Conservation (phyloP, 2,329 filamentous ascomycete genomes). For the Neopestalotiopsis rosae region DNA sequence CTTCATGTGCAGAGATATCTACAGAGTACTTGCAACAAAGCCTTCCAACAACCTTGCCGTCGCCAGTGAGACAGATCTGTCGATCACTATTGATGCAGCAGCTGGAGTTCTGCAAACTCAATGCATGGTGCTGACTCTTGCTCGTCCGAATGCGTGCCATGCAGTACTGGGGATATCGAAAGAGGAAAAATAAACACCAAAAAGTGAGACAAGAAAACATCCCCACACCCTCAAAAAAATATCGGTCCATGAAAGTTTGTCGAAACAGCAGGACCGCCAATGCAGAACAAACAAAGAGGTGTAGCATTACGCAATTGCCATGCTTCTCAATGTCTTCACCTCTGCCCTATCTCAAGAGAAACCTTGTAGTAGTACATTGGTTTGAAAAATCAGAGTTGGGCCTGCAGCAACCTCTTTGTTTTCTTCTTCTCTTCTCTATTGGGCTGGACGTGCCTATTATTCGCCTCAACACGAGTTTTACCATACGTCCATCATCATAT, state of each 20-base stretch:
- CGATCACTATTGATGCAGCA: background rate
- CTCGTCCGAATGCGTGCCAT: background rate
- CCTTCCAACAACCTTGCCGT: background rate
- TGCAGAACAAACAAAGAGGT: background rate
- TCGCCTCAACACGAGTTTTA: background rate
- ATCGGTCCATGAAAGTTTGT: background rate
- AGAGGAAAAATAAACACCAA: background rate
- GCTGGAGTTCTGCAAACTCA: background rate
- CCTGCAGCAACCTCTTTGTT: background rate
- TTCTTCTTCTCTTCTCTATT: background rate
- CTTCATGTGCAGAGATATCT: background rate
- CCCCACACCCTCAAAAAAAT: background rate
- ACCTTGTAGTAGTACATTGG: too few relatives aligned
- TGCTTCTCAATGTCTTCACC: background rate
- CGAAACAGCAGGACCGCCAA: background rate
- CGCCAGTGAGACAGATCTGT: background rate
- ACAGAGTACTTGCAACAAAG: background rate
- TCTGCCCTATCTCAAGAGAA: background rate
- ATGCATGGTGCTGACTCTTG: background rate
- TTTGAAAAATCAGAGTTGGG: background rate
- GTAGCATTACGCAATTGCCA: background rate
- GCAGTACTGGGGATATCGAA: background rate
- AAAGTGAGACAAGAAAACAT: background rate
- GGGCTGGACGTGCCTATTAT: background rate
- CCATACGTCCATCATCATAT: background rate